These are phyloP conservation scores for Phytophthora meadii DNA, from an alignment of 352 stramenopile species.

Conservation along the genomic window DNA sequence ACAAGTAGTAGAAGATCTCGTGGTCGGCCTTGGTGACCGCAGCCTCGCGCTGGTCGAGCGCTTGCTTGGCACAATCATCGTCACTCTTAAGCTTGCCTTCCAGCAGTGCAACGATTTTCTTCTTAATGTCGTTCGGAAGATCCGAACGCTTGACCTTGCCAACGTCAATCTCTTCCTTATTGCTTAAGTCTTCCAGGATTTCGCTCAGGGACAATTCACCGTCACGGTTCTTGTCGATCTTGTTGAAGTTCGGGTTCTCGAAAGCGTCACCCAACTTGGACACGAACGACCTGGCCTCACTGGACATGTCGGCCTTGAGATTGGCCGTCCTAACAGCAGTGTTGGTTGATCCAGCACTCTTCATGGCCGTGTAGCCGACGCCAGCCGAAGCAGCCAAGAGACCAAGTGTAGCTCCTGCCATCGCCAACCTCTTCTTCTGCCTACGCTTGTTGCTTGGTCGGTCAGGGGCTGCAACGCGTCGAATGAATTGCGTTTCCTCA, in stretches of 20 bases:
- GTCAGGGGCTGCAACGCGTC: constrained; percentile 59
- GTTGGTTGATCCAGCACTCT: constrained; percentile 5
- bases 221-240: constrained; percentile 47
- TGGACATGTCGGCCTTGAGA: constrained; percentile 17
- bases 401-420: constrained; percentile 52
- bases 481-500: constrained; percentile 66
- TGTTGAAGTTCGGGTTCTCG: constrained; percentile 43
- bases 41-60: constrained; percentile 10
- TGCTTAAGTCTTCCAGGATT: constrained; percentile 20
- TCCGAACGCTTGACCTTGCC: constrained; percentile 20
- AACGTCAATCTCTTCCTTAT: constrained; percentile 26
- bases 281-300: constrained; percentile 40
- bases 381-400: constrained; percentile 51
- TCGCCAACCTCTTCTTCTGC: constrained; percentile 58
- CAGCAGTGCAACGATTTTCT: constrained; percentile 22
- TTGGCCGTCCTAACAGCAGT: constrained; percentile 17
- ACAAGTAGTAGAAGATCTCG: constrained; percentile 33
- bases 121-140: constrained; percentile 25
- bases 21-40: constrained; percentile 10
- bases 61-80: constrained; percentile 19
- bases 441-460: constrained; percentile 47
- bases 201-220: constrained; percentile 16
- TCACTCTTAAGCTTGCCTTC: constrained; percentile 28
- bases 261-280: constrained; percentile 40
- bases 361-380: constrained; percentile 54